Evolutionary conservation across 495 filamentous ascomycete species (phyloP), one percentile per base, ranked within the genome.

Genomic region (Penicillium dipodomyicola): DNA sequence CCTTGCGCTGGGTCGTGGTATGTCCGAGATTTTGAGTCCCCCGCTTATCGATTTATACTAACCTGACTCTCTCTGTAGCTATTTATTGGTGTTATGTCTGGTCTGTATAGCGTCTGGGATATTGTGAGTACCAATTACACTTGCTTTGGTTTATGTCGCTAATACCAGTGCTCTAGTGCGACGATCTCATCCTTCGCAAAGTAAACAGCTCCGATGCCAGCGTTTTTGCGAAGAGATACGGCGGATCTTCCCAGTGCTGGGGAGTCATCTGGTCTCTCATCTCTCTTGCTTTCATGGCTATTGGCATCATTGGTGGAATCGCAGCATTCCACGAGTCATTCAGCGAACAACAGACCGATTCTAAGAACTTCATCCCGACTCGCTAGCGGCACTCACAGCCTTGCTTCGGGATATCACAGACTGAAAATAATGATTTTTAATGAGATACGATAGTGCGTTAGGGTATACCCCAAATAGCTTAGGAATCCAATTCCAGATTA

Each of bases 161-260:
- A 55, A 39, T n/a, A 29, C n/a, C n/a, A 9, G 10, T 10, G 7
- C 29, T 9, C n/a, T 37, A 81, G 75, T 92, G 88, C 67, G 88
- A 92, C 57, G 88, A 92, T 58, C 77, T 92, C n/a, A 90, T 92
- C 64, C 76, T 92, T 4, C 82, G 88, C 50, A 92, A 92, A 73
- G 87, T 91, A 47, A 91, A 92, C 64, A 82, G 77, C 37, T 90
- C 87, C 7, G 88, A 92, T 69, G 87, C 88, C n/a, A 89, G 85
- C 63, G 86, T 89, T 15, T 92, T 92, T 59, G 88, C 88, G 7
- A 76, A 88, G 70, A 78, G 82, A 27, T 92, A 91, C 62, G 88
- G 88, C 15, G 88, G 88, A 37, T 89, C 86, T 3, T 89, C 86
- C 19, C 87, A 87, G 58, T 92, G 88, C 77, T 92, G 88, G 88